These are phyloP conservation scores for Pinus albicaulis DNA, from an alignment of 75 land plant species.

Conservation along the genomic window DNA sequence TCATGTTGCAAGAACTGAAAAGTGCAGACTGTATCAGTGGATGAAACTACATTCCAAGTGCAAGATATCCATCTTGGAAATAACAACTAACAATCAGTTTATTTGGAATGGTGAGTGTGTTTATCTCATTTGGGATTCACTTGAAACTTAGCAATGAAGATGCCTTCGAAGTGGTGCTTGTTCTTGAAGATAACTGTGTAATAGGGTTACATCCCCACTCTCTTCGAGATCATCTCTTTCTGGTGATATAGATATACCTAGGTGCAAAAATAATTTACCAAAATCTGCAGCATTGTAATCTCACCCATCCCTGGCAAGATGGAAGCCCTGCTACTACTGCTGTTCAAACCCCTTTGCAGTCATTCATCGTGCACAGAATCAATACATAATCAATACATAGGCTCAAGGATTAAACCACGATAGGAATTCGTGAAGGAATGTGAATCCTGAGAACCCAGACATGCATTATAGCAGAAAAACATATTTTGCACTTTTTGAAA, in stretches of 20 bases:
- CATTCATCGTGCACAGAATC: too few species aligned
- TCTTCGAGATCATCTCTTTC: slow-evolving; percentile 98
- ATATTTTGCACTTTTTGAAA: too few species aligned
- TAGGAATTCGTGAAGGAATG: too few species aligned
- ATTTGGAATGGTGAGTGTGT: too few species aligned
- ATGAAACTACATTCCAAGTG: slow-evolving; percentile 71
- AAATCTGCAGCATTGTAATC: slow-evolving; percentile 89
- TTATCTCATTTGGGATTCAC: too few species aligned
- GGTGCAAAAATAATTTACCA: slow-evolving; percentile 99
- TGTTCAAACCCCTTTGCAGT: too few species aligned
- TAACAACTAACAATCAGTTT: slow-evolving; percentile 56
- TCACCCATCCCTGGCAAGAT: background rate
- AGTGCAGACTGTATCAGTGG: slow-evolving; percentile 77
- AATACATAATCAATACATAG: too few species aligned
- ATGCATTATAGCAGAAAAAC: too few species aligned
- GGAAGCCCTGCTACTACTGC: background rate
- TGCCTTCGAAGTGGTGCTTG: slow-evolving; percentile 80
- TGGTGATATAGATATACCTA: slow-evolving; percentile 96
- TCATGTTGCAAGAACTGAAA: slow-evolving; percentile 74
- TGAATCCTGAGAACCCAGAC: too few species aligned
- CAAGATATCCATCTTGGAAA: slow-evolving; percentile 71
- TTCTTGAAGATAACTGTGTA: slow-evolving; percentile 71
- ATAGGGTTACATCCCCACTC: slow-evolving; percentile 97
- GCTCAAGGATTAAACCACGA: too few species aligned
- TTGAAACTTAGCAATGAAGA: too few species aligned